Conservation (phyloP, 2,329 filamentous ascomycete genomes). For the Dothiorella sarmentorum region DNA sequence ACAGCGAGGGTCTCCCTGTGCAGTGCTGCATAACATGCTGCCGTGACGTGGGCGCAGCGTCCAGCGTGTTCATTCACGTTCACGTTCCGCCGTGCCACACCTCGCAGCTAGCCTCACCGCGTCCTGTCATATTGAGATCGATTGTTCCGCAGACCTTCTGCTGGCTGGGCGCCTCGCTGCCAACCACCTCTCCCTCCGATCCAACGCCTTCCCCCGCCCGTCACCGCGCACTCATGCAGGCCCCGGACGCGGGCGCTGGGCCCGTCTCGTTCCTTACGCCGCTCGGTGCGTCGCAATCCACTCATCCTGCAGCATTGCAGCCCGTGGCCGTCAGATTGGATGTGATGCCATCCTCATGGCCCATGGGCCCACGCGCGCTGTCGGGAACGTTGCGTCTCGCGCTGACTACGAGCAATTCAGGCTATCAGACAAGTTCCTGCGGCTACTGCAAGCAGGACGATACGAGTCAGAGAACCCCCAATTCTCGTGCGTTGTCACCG, state of each 20-base stretch:
- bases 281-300: conserved; percentile 40
- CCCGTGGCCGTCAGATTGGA: conserved; percentile 40
- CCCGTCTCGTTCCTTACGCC: conserved; percentile 32
- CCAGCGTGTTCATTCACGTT: background rate
- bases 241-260: conserved; percentile 26
- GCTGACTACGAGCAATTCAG: conserved; percentile 27
- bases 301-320: conserved; percentile 30
- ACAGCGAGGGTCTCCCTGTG: background rate
- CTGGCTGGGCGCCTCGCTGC: conserved; percentile 1
- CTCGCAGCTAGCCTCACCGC: conserved; percentile 6
- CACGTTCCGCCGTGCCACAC: conserved; percentile 3
- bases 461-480: conserved; percentile 45
- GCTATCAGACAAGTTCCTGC: conserved; percentile 48
- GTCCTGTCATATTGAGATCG: background rate
- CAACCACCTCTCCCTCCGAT: conserved; percentile 19
- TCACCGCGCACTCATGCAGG: conserved; percentile 36
- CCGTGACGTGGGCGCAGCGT: conserved; percentile 11
- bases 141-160: background rate
- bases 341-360: conserved; percentile 15
- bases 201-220: conserved; percentile 18
- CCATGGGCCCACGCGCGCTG: background rate
- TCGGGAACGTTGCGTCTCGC: conserved; percentile 16
- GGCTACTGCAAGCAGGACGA: conserved; percentile 50
- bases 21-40: conserved; percentile 7
- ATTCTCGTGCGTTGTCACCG: conserved; percentile 45